phyloP scores from a whole-genome alignment of 495 filamentous ascomycete species.

The Evansstolkia leycettana region DNA sequence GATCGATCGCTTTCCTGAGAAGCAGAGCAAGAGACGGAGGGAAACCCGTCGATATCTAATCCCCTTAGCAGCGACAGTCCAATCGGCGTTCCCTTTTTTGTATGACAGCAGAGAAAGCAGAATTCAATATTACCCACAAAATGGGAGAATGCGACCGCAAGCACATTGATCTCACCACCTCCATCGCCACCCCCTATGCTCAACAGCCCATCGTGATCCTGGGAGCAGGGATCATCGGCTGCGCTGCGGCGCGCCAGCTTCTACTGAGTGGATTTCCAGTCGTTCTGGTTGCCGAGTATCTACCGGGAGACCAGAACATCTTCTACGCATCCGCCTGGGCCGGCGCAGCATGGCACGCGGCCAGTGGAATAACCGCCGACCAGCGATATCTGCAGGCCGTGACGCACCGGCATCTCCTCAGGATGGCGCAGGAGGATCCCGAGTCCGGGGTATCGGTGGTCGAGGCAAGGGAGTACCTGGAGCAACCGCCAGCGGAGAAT shows the following conservation, averaged over 20 bases:
- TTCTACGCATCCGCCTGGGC: slow-evolving; percentile 34
- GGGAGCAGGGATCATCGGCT: slow-evolving; percentile 33
- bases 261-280: slow-evolving; percentile 27
- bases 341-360: slow-evolving; percentile 34
- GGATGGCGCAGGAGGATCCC: slow-evolving; percentile 26
- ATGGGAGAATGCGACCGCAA: too few relatives aligned
- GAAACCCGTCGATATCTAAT: too few relatives aligned
- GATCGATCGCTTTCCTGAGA: too few relatives aligned
- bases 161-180: neutral
- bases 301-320: slow-evolving; percentile 30
- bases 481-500: slow-evolving; percentile 14
- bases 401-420: slow-evolving; percentile 24
- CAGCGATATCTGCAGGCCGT: slow-evolving; percentile 28
- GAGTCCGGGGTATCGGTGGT: slow-evolving; percentile 28
- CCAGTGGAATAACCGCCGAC: slow-evolving; percentile 25
- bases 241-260: slow-evolving; percentile 26
- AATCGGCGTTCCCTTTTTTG: too few relatives aligned
- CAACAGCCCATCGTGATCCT: slow-evolving; percentile 29
- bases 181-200: slow-evolving; percentile 14
- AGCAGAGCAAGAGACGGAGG: too few relatives aligned
- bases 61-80: too few relatives aligned
- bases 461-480: slow-evolving; percentile 25
- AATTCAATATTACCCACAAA: too few relatives aligned
- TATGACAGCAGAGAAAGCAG: too few relatives aligned
- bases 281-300: slow-evolving; percentile 26